phyloP scores from a whole-genome alignment of 768 basidiomycete genomes.

The Lentinus tigrinus region DNA sequence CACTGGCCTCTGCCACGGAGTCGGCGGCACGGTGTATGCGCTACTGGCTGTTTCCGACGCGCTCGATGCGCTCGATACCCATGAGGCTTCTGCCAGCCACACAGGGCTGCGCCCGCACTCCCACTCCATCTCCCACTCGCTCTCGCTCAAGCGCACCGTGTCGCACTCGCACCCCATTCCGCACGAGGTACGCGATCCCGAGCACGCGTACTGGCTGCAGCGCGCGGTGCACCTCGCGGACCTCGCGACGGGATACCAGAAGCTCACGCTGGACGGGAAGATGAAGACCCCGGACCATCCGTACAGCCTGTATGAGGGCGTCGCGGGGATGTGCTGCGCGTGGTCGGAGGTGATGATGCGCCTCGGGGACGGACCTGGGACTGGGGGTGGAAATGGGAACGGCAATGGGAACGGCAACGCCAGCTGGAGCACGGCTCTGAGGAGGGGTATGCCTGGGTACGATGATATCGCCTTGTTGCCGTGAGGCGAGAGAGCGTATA shows the following conservation, averaged over 20 bases:
- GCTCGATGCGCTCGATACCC: constrained; percentile 31
- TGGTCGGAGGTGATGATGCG: constrained; percentile 43
- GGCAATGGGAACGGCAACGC: not conserved
- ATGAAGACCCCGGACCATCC: constrained; percentile 51
- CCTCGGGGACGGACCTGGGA: constrained; percentile 2
- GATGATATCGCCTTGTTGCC: constrained; percentile 19
- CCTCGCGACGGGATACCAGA: constrained; percentile 37
- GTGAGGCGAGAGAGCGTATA: not conserved
- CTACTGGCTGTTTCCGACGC: constrained; percentile 48
- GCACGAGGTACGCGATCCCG: constrained; percentile 1
- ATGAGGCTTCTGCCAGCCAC: not conserved
- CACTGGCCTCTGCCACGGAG: constrained; percentile 60
- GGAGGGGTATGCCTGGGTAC: constrained; percentile 25
- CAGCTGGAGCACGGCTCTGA: no score
- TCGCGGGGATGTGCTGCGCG: constrained; percentile 57
- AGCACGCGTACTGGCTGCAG: constrained; percentile 28
- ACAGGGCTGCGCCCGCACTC: not conserved
- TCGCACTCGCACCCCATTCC: not conserved
- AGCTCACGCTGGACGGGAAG: constrained; percentile 35
- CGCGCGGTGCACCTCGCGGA: constrained; percentile 50
- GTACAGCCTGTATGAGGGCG: constrained; percentile 58
- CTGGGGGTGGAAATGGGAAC: not conserved
- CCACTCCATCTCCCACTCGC: not conserved
- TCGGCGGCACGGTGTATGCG: constrained; percentile 52
- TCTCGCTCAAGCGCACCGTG: not conserved